phyloP scores from a whole-genome alignment of 2,329 filamentous ascomycete species.

The Colletotrichum sp. region DNA sequence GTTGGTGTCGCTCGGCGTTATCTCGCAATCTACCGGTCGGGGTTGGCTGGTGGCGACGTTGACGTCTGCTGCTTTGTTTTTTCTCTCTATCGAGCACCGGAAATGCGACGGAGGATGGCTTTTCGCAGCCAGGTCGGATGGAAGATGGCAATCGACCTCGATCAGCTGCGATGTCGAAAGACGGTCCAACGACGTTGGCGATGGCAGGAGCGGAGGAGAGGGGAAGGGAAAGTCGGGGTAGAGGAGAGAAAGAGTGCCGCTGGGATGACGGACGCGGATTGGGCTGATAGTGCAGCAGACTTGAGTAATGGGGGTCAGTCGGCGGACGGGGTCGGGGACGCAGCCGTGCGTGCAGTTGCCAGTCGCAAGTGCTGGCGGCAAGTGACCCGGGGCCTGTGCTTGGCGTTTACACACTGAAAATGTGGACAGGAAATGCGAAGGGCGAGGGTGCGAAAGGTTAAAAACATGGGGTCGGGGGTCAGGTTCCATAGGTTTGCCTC shows the following conservation, averaged over 20 bases:
- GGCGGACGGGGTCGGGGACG: background rate
- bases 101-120: background rate
- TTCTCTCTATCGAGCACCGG: background rate
- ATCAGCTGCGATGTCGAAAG: background rate
- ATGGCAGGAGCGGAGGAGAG: background rate
- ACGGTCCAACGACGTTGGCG: background rate
- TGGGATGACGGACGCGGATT: conserved; percentile 4
- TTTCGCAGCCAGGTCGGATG: background rate
- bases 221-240: background rate
- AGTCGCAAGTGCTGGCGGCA: background rate
- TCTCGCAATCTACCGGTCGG: conserved; percentile 17
- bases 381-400: conserved; percentile 4
- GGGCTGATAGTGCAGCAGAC: background rate
- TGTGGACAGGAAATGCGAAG: background rate
- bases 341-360: background rate
- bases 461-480: conserved; percentile 2
- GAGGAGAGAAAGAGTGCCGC: background rate
- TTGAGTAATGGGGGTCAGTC: conserved; percentile 5
- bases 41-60: conserved; percentile 1
- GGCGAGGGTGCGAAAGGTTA: conserved; percentile 1
- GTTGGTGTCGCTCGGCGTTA: conserved; percentile 10
- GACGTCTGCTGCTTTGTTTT: background rate
- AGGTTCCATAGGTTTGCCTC: background rate
- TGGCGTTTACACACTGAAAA: background rate
- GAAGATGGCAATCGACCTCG: background rate